phyloP scores from a whole-genome alignment of 1,139 yeast species.

The Taphrina communis region DNA sequence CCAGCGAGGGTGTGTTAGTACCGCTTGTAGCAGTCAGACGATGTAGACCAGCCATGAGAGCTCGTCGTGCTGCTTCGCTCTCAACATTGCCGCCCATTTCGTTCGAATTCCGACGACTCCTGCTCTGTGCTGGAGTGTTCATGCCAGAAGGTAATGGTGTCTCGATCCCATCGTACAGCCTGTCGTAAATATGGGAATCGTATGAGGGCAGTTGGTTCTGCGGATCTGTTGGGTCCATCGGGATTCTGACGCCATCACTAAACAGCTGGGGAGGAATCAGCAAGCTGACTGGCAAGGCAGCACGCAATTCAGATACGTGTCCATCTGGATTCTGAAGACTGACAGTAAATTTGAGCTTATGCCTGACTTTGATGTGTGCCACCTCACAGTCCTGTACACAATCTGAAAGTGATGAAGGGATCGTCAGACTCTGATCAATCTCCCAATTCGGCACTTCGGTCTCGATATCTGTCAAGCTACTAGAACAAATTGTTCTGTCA shows the following conservation, averaged over 20 bases:
- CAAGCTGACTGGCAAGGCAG: slow-evolving; percentile 70
- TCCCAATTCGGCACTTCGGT: slow-evolving; percentile 74
- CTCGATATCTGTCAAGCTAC: slow-evolving; percentile 51
- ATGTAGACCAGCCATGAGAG: slow-evolving; percentile 37
- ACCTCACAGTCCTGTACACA: slow-evolving; percentile 87
- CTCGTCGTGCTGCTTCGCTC: slow-evolving; percentile 33
- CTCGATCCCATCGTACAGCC: slow-evolving; percentile 76
- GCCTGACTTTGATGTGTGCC: slow-evolving; percentile 66
- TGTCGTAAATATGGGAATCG: slow-evolving; percentile 81
- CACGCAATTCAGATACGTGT: slow-evolving; percentile 76
- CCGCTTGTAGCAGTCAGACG: slow-evolving; percentile 29
- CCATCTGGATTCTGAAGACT: slow-evolving; percentile 73
- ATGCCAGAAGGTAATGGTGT: slow-evolving; percentile 64
- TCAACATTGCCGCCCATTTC: slow-evolving; percentile 44
- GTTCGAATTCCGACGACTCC: slow-evolving; percentile 50
- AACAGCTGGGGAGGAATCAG: slow-evolving; percentile 84
- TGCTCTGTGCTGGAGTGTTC: slow-evolving; percentile 55
- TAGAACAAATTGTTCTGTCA: slow-evolving; percentile 54
- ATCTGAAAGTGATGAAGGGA: slow-evolving; percentile 75
- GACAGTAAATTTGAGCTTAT: slow-evolving; percentile 70
- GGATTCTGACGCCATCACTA: slow-evolving; percentile 45
- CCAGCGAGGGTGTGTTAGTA: slow-evolving; percentile 10
- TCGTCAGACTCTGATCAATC: slow-evolving; percentile 60
- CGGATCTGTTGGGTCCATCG: slow-evolving; percentile 48
- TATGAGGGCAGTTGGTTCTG: slow-evolving; percentile 86